A percentile compares a stretch with the other conserved stretches of the same genome.
Evolutionary conservation across 2,329 filamentous ascomycete genomes (phyloP).

Genomic region (Herpotrichia juniperi): DNA sequence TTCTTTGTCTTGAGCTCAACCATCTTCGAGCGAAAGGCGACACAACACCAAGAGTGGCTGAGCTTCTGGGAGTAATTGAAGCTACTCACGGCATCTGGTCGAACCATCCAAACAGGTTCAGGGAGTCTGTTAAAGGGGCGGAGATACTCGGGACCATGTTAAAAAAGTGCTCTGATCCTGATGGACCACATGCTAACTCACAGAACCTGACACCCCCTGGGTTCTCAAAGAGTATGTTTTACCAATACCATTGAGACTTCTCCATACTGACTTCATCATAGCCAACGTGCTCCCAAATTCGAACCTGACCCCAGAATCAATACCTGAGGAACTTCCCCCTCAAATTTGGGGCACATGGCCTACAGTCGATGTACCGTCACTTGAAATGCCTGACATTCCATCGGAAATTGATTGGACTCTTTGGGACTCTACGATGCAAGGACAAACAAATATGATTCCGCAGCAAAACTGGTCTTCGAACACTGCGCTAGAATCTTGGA

Average conservation of each 20-base stretch:
- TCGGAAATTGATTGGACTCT: slow-evolving; percentile 26
- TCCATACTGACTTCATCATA: slow-evolving; percentile 3
- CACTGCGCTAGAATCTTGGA: slow-evolving; percentile 18
- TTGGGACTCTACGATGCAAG: slow-evolving; percentile 21
- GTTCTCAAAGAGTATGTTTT: slow-evolving; percentile 10
- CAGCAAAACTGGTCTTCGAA: slow-evolving; percentile 14
- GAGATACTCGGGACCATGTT: slow-evolving; percentile 21
- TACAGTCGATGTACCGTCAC: slow-evolving; percentile 1
- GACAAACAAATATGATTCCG: slow-evolving; percentile 18
- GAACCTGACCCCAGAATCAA: slow-evolving; percentile 16
- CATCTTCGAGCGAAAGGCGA: slow-evolving; percentile 14
- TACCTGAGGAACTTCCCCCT: slow-evolving; percentile 12
- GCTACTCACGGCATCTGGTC: slow-evolving; percentile 23
- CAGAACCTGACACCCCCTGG: slow-evolving; percentile 4
- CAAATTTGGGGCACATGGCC: slow-evolving; percentile 20
- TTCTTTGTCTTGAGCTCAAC: slow-evolving; percentile 55
- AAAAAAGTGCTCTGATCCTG: slow-evolving; percentile 15
- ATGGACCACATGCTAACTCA: neutral
- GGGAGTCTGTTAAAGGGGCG: slow-evolving; percentile 20
- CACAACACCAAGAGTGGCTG: neutral
- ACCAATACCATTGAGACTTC: neutral
- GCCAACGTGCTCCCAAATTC: neutral
- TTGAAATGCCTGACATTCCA: slow-evolving; percentile 18
- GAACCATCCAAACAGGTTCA: slow-evolving; percentile 21
- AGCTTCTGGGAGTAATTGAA: slow-evolving; percentile 17